Evolutionary conservation across 371 early-diverging fungal genomes (phyloP).

Genomic region (Mucor racemosus): DNA sequence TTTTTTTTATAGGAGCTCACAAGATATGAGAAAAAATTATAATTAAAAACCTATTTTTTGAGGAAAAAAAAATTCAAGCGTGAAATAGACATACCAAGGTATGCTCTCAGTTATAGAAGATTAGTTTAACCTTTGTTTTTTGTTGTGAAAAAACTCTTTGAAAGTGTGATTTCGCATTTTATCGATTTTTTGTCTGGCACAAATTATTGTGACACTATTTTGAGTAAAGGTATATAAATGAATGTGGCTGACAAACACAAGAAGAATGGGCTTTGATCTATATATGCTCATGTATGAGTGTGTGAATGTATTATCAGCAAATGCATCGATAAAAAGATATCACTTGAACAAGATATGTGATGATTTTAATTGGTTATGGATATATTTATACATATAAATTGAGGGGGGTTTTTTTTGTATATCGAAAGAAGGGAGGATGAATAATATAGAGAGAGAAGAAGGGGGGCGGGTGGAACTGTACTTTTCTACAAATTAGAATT

Average conservation of each 20-base stretch:
- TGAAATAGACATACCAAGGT: too few relatives aligned
- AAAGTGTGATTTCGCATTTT: too few relatives aligned
- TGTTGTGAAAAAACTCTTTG: too few relatives aligned
- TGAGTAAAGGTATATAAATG: too few relatives aligned
- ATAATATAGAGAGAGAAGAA: not conserved
- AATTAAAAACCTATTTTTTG: not conserved
- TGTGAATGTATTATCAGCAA: not conserved
- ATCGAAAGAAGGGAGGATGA: not conserved
- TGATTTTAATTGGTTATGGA: not conserved
- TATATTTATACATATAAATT: not conserved
- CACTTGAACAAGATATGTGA: not conserved
- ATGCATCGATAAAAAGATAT: not conserved
- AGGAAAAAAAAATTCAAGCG: not conserved
- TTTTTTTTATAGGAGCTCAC: not conserved
- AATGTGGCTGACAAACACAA: not conserved
- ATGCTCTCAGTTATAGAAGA: too few relatives aligned
- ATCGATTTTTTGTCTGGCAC: too few relatives aligned
- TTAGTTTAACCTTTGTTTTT: too few relatives aligned
- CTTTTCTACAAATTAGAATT: not conserved
- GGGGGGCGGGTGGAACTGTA: not conserved
- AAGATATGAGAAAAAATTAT: not conserved
- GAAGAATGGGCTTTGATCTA: not conserved
- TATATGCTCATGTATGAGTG: too few relatives aligned
- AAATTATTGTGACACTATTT: not conserved
- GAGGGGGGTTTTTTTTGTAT: not conserved